Base-by-base conservation (phyloP, 306 rosid genomes). In the Acacia crassicarpa region DNA sequence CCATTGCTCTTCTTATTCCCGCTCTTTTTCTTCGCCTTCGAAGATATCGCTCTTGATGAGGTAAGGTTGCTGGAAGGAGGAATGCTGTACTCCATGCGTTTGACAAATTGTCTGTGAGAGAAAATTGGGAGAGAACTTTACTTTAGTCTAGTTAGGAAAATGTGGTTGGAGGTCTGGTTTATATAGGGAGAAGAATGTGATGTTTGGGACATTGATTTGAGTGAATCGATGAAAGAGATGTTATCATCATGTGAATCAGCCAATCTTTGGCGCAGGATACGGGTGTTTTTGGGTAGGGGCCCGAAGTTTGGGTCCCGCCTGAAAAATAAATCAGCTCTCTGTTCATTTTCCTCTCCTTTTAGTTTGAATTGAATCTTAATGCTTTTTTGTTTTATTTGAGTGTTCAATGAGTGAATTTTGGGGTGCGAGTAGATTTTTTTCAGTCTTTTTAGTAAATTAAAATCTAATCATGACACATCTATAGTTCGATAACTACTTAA, bases 201-300 rank as follows among this genome's bases (percentile, higher is more conserved):
- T n/a, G 27, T 16, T 67, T 78, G 67, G 49, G 63, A 72, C 73
- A 46, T 74, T 76, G 82, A 85, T 84, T 67, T 76, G 84, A 78
- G 83, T 65, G 84, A 81, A 80, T n/a, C n/a, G n/a, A n/a, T 17
- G 75, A 45, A 61, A 38, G 77, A 68, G 84, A 73, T 53, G 89
- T 87, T 84, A 87, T 91, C 91, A 86, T 91, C 91, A 83, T 80
- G 89, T 84, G 90, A 87, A 90, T 90, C 86, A 89, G 91, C 90
- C 87, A 86, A 93, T 92, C 93, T 92, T 90, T 92, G 91, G 89
- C 86, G 88, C 87, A 83, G 91, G 95, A 92, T 89, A 87, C 86
- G 92, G 93, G 86, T 88, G 92, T 86, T 87, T 82, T 83, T 51
- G 87, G 87, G 88, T 74, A 85, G 88, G 90, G 86, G 48, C 87